Evolutionary conservation across 345 rosid genomes (phyloP).

Genomic region (Sonneratia caseolaris): DNA sequence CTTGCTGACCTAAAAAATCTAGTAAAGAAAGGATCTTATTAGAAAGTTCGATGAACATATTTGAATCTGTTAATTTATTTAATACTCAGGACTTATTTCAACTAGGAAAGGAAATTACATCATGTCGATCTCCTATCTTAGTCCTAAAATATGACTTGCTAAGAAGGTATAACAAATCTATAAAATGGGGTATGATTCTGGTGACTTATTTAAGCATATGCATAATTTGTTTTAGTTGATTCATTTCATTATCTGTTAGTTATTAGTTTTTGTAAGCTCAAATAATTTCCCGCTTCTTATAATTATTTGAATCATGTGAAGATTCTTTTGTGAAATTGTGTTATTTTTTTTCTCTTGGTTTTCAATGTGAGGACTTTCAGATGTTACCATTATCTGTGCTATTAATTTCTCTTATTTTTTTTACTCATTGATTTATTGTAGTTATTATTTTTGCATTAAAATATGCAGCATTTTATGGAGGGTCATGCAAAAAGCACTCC

Average conservation of each 20-base stretch:
- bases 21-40: background rate
- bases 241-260: background rate
- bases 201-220: too few species aligned
- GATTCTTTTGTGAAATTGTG: background rate
- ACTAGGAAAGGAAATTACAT: background rate
- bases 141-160: background rate
- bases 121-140: background rate
- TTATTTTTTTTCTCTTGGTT: background rate
- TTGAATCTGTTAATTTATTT: background rate
- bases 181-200: too few species aligned
- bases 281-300: background rate
- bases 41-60: background rate
- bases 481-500: constrained; percentile 93
- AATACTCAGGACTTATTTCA: background rate
- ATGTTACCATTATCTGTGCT: background rate
- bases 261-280: background rate
- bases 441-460: constrained; percentile 11
- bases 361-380: background rate
- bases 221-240: too few species aligned
- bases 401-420: background rate
- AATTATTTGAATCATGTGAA: background rate
- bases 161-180: background rate
- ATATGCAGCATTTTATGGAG: constrained; percentile 89
- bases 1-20: background rate
- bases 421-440: background rate